phyloP scores from a whole-genome alignment of 2,329 filamentous ascomycete genomes.

The Hysterium pulicare region DNA sequence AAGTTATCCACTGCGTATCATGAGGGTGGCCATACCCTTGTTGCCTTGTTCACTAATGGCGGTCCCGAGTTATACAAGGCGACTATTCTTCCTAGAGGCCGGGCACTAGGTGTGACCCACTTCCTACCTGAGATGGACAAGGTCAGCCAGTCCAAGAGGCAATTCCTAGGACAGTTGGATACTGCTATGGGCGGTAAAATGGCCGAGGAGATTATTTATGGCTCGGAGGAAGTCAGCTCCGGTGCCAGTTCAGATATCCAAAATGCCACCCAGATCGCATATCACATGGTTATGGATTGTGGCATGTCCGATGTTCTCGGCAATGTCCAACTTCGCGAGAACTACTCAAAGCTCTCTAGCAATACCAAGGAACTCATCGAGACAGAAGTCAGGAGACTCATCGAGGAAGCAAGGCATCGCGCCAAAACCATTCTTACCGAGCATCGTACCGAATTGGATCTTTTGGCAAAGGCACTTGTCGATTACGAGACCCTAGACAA shows the following conservation, averaged over 20 bases:
- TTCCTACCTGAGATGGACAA: constrained; percentile 89
- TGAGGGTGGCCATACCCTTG: constrained; percentile 91
- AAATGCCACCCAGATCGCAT: constrained; percentile 76
- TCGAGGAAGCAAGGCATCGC: constrained; percentile 77
- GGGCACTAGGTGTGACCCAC: constrained; percentile 80
- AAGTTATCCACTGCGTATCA: constrained; percentile 95
- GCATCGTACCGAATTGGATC: constrained; percentile 80
- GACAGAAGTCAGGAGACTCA: constrained; percentile 76
- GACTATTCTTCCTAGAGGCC: constrained; percentile 89
- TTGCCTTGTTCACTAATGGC: constrained; percentile 76
- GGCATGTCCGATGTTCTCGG: constrained; percentile 88
- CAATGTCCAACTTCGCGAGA: constrained; percentile 80
- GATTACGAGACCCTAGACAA: constrained; percentile 91
- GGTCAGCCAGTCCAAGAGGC: constrained; percentile 79
- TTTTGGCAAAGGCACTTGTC: constrained; percentile 82
- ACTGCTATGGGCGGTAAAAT: constrained; percentile 82
- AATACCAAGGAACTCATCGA: constrained; percentile 87
- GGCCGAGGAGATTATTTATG: constrained; percentile 87
- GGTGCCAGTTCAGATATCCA: constrained; percentile 83
- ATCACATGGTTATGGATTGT: constrained; percentile 80
- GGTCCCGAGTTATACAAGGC: constrained; percentile 89
- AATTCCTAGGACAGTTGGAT: constrained; percentile 78
- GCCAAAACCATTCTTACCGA: constrained; percentile 68
- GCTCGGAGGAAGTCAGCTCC: constrained; percentile 84
- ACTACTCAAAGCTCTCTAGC: constrained; percentile 77